Conservation (phyloP, 306 rosid species). For the Mimosa pudica region DNA sequence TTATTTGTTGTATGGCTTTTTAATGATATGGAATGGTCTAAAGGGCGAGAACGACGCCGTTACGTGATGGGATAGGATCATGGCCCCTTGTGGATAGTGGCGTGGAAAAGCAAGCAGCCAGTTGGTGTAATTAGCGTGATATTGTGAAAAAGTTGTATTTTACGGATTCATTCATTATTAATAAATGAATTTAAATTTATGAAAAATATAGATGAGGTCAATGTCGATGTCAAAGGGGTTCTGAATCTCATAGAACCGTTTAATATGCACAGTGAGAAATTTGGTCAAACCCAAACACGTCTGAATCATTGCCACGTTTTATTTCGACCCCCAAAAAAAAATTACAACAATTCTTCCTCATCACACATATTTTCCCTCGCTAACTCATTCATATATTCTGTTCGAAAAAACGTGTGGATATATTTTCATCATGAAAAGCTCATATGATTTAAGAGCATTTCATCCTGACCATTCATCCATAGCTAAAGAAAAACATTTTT, state of each 20-base stretch:
- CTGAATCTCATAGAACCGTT: neutral
- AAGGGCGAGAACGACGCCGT: slow-evolving; percentile 21
- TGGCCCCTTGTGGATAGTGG: neutral
- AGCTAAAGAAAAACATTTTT: neutral
- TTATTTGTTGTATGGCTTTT: neutral
- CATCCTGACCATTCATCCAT: neutral
- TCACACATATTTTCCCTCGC: neutral
- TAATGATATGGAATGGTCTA: neutral
- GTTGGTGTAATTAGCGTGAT: slow-evolving; percentile 5
- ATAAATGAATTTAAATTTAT: neutral
- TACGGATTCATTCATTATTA: neutral
- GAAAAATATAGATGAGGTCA: slow-evolving; percentile 26
- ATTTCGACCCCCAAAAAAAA: neutral
- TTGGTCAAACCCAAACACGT: slow-evolving; percentile 12
- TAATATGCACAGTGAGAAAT: neutral
- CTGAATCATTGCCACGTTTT: neutral
- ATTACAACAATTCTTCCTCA: neutral
- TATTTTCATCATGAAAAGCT: neutral
- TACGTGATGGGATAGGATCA: neutral
- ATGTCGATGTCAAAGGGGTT: neutral
- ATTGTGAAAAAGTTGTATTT: neutral
- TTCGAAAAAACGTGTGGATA: neutral
- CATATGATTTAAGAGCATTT: neutral
- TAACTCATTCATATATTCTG: neutral
- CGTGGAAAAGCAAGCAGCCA: slow-evolving; percentile 3